Base-by-base conservation (phyloP, 257 asterid genomes). In the Misopates orontium region DNA sequence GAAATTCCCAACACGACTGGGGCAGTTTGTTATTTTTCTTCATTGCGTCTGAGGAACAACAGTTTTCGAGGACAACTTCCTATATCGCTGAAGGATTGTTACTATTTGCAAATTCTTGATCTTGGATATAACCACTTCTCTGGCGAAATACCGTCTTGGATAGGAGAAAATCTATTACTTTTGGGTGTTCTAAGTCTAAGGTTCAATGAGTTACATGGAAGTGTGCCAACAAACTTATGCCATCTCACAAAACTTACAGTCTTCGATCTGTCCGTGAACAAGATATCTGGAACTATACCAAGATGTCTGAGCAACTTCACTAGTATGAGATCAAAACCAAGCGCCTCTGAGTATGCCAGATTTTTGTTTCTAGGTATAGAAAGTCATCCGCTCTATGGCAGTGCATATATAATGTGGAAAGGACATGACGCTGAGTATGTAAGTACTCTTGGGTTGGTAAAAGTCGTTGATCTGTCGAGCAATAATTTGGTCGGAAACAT, bases 21-120 rank as follows among this genome's bases (percentile, higher is more conserved):
- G 21, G 28, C 9, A n/a, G 31, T 25, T 15, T 7, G 10, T 25
- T 2, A 2, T 28, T 58, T 68, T 16, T 10, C 20, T 19, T 40
- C 64, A 1, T 51, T 77, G 49, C 59, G 59, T 18, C 48, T 77
- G 25, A 44, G 53, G 17, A 73, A 69, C 70, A 77, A 73, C 22
- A 52, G 39, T 48, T 72, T 77, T 10, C 14, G n/a, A 7, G 82
- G 76, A 14, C 55, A 60, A 41, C 14, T 77, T 41, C 82, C 73
- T 1, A 53, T 24, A 11, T 55, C 60, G 0, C 53, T 70, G 42
- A 23, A 36, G 10, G 42, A 73, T 8, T 59, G 78, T 17, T 1
- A 2, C 3, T 0, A 4, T 4, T 19, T 77, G 44, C n/a, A 0
- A 5, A 23, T 56, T 13, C 51, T 77, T 9, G 78, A 77, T 40